Percentiles rank a stretch among this genome's conserved stretches.
These are phyloP conservation scores for Aquilaria malaccensis DNA, from an alignment of 345 rosid genomes.

Conservation along the genomic window DNA sequence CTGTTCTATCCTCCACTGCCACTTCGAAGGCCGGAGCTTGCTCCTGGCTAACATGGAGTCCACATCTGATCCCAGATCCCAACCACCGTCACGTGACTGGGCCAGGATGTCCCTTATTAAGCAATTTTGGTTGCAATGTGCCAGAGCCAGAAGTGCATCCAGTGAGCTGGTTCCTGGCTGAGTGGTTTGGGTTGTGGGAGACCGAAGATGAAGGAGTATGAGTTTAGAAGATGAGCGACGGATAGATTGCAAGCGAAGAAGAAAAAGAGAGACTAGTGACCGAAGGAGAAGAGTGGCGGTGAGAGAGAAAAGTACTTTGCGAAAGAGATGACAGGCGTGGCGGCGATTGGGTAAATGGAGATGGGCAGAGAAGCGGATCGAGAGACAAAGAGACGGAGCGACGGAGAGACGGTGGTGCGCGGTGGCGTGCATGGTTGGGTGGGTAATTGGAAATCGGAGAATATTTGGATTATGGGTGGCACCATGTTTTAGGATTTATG, in stretches of 20 bases:
- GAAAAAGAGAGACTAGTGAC: slow-evolving; percentile 11
- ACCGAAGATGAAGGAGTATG: slow-evolving; percentile 84
- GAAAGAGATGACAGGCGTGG: no score
- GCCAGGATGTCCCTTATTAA: no score
- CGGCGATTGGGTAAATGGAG: no score
- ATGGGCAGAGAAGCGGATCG: no score
- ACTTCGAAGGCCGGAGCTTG: slow-evolving; percentile 21
- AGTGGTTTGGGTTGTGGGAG: slow-evolving; percentile 91
- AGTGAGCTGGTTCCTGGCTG: slow-evolving; percentile 59
- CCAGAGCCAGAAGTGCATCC: slow-evolving; percentile 86
- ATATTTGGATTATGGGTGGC: no score
- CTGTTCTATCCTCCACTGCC: slow-evolving; percentile 42
- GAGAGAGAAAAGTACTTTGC: no score
- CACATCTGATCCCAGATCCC: slow-evolving; percentile 22
- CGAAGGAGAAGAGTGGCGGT: slow-evolving; percentile 15
- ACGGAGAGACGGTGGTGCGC: no score
- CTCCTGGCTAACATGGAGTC: slow-evolving; percentile 50
- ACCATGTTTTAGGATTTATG: no score
- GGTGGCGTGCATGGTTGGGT: no score
- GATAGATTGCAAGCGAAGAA: not conserved
- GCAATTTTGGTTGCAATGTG: slow-evolving; percentile 63
- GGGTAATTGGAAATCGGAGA: no score
- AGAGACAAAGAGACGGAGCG: no score
- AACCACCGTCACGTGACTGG: no score
- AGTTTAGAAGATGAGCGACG: slow-evolving; percentile 74